Conservation (phyloP, 1,139 yeast species). For the Yamadazyma atlantica region DNA sequence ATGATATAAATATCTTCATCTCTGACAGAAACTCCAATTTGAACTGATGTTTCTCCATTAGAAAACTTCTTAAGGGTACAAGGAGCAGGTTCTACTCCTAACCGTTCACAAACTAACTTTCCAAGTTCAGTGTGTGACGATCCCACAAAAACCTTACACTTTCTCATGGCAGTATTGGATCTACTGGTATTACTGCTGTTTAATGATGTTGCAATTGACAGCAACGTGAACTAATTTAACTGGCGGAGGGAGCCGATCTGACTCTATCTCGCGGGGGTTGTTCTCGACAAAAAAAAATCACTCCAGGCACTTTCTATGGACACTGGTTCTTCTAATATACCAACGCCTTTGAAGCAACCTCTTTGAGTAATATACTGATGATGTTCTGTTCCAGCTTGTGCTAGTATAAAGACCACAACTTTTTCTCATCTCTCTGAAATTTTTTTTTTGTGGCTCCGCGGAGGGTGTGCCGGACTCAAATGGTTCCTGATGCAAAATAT, state of each 20-base stretch:
- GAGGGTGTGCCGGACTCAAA: not conserved
- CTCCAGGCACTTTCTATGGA: too few relatives aligned
- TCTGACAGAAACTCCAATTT: conserved; percentile 73
- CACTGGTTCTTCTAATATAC: too few relatives aligned
- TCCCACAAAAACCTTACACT: conserved; percentile 95
- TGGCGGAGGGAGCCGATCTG: too few relatives aligned
- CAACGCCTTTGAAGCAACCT: too few relatives aligned
- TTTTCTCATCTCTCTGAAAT: not conserved
- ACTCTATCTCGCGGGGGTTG: too few relatives aligned
- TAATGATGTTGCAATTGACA: not conserved
- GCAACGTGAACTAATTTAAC: not conserved
- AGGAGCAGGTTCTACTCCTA: conserved; percentile 96
- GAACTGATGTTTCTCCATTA: conserved; percentile 84
- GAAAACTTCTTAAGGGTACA: conserved; percentile 88
- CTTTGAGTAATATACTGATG: too few relatives aligned
- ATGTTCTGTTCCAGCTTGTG: not conserved
- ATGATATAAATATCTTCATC: conserved; percentile 88
- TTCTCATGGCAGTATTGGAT: conserved; percentile 60
- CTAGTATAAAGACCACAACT: not conserved
- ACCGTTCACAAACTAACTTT: conserved; percentile 78
- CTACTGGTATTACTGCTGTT: not conserved
- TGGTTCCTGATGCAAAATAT: not conserved
- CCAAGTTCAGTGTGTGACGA: conserved; percentile 96
- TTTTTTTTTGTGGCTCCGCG: not conserved
- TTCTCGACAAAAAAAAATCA: too few relatives aligned